Evolutionary conservation across 169 alveolate species (phyloP), one percentile per base, ranked within the genome.

Genomic region (Plasmodium knowlesi): DNA sequence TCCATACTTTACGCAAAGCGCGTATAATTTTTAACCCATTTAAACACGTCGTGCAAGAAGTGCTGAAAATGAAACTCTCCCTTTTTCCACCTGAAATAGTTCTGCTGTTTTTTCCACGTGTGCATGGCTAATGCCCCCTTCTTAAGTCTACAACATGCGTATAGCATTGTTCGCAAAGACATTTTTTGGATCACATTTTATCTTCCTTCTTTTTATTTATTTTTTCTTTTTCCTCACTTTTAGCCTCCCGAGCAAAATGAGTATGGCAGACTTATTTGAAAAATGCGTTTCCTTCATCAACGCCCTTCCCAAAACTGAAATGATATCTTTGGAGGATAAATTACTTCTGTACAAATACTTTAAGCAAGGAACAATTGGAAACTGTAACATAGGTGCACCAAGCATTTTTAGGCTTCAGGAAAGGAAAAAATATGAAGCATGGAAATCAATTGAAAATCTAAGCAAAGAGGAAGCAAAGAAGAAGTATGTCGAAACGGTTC

Each of bases 331-430:
- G 80, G 96, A 95, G 32, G 82, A 90, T 28, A 95, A 96, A 72
- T 41, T 96, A 19, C 19, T 46, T 46, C 95, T 98, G 53, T 98
- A 98, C 95, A 98, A 97, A 74, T 96, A 97, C 82, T 98, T 89
- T 94, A 98, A 97, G 90, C 98, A 98, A 97, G 98, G 98, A 9
- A 97, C 98, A n/a, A 95, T 97, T 22, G 99, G 99, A 46, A 98
- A 98, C 89, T 96, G 97, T 92, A 98, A 97, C 94, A 98, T 96
- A 6, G 91, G 84, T 1, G 96, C 96, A 73, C 99, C 99, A 32
- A 98, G 99, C 74, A 76, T 97, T 88, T 94, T 98, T 73, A 97
- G 96, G 88, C 79, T 95, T 28, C 97, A 95, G 54, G 98, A 97
- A 43, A 97, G 95, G 76, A 96, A 97, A 83, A 98, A 98, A 93